A percentile compares a stretch with the other conserved stretches of the same genome.
Evolutionary conservation across 2,329 filamentous ascomycete species (phyloP).

Genomic region (Calonectria honghensis): DNA sequence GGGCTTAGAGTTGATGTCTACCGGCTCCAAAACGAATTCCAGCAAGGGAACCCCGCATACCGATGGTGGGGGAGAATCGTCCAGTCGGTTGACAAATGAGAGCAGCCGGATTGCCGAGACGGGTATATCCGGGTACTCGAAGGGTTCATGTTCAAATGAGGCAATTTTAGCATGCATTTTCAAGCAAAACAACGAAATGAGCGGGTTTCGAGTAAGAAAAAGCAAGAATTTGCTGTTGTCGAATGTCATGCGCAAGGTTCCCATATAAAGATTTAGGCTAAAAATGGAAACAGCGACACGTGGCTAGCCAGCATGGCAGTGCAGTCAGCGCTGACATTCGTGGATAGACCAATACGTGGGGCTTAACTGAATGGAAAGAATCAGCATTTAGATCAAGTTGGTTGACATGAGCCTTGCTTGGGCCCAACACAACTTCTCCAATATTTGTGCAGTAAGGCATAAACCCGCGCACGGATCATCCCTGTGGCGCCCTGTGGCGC

Average conservation of each 20-base stretch:
- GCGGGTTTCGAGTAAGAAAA: neutral
- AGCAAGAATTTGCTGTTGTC: neutral
- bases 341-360: neutral
- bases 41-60: neutral
- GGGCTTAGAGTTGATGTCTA: neutral
- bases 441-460: neutral
- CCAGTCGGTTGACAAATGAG: neutral
- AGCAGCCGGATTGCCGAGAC: neutral
- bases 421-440: neutral
- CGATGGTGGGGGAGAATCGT: neutral
- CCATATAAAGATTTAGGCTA: neutral
- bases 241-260: neutral
- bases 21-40: neutral
- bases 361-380: neutral
- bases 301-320: neutral
- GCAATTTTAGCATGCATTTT: neutral
- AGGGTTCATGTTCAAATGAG: neutral
- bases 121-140: neutral
- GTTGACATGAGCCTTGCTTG: neutral
- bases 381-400: neutral
- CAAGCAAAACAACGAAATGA: neutral
- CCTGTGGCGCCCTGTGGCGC: neutral
- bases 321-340: neutral
- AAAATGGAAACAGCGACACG: neutral
- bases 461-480: neutral